Percentiles rank a stretch among this genome's conserved stretches.
These are phyloP conservation scores for Leccinum uliginosum DNA, from an alignment of 768 basidiomycete genomes.

Conservation along the genomic window DNA sequence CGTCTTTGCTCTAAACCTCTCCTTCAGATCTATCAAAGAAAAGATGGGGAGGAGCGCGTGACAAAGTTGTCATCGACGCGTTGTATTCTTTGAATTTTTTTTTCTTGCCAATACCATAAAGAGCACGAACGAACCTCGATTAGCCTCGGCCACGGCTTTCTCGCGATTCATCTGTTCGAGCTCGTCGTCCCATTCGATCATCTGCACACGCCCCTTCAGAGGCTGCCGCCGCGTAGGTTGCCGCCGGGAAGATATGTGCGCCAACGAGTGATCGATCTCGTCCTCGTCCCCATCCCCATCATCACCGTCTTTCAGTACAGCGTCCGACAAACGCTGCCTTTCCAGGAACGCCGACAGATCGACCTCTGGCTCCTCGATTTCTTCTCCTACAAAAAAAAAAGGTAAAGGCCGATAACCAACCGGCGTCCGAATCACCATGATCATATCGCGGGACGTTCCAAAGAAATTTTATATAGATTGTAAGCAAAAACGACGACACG, in stretches of 20 bases:
- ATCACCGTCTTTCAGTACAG: conserved; percentile 5
- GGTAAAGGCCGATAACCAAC: neutral
- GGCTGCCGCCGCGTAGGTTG: conserved; percentile 19
- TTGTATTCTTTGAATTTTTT: neutral
- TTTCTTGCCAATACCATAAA: neutral
- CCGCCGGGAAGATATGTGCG: conserved; percentile 42
- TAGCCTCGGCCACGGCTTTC: conserved; percentile 71
- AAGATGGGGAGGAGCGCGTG: neutral
- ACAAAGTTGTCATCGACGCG: neutral
- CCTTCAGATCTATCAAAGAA: conserved; percentile 47
- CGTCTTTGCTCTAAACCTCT: conserved; percentile 53
- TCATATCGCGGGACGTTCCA: neutral
- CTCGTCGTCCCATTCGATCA: conserved; percentile 64
- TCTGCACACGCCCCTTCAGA: conserved; percentile 60
- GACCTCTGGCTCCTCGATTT: conserved; percentile 63
- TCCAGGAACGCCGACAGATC: conserved; percentile 67
- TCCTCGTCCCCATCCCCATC: conserved; percentile 46
- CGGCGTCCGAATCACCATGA: neutral
- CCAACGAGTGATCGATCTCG: conserved; percentile 53
- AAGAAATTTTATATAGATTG: neutral
- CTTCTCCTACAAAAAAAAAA: conserved; percentile 46
- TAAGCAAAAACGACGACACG: conserved; percentile 5
- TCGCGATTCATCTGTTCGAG: conserved; percentile 65
- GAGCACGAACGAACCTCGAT: conserved; percentile 48
- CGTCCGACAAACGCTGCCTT: conserved; percentile 50